A percentile compares a stretch with the other conserved stretches of the same genome.
Conservation (phyloP, 1,139 yeast species). For the Pichia sp. region DNA sequence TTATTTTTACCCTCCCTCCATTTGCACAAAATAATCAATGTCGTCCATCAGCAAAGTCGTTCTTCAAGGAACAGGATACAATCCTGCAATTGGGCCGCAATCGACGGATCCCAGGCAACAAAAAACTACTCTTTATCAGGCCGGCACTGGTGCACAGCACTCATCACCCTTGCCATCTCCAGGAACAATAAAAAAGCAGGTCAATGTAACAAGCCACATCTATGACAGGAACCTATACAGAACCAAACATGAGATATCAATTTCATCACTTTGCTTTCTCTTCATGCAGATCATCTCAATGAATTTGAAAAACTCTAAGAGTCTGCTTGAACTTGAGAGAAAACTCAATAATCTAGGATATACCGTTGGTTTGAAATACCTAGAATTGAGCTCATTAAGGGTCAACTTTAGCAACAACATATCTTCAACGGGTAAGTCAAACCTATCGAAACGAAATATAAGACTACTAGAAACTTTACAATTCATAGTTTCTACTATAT, state of each 20-base stretch:
- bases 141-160: not conserved
- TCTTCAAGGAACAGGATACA: conserved; percentile 28
- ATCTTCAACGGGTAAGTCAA: conserved; percentile 53
- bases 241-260: conserved; percentile 60
- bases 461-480: conserved; percentile 75
- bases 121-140: not conserved
- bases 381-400: conserved; percentile 57
- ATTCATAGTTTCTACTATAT: conserved; percentile 74
- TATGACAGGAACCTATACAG: conserved; percentile 69
- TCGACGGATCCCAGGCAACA: conserved; percentile 22
- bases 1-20: not conserved
- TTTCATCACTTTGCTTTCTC: conserved; percentile 64
- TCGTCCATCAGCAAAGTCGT: conserved; percentile 5
- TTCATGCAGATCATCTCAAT: conserved; percentile 72
- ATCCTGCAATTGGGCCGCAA: conserved; percentile 30
- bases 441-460: conserved; percentile 65
- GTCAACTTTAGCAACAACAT: conserved; percentile 47
- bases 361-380: conserved; percentile 55
- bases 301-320: conserved; percentile 48
- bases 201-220: conserved; percentile 36
- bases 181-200: conserved; percentile 14
- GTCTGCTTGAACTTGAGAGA: conserved; percentile 73
- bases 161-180: conserved; percentile 16
- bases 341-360: conserved; percentile 75
- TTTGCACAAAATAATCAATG: no score